phyloP scores from a whole-genome alignment of 495 filamentous ascomycete species.

The Eremomyces bilateralis region DNA sequence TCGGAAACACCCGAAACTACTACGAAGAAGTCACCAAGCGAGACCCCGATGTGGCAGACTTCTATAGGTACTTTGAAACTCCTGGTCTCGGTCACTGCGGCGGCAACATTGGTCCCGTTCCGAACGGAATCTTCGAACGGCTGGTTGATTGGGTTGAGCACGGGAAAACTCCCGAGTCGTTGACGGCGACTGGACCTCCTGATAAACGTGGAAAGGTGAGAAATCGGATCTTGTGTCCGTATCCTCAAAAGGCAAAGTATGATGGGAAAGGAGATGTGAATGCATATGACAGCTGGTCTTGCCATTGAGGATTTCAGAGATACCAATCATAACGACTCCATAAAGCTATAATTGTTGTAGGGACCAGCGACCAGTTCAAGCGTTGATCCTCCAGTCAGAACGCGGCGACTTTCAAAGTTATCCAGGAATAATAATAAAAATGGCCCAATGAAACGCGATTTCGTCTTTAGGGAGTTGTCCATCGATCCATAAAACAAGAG shows the following conservation, averaged over 20 bases:
- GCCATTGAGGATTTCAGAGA: too few species aligned
- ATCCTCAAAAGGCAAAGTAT: background rate
- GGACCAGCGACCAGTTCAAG: too few species aligned
- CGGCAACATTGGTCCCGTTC: constrained; percentile 10
- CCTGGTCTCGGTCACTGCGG: constrained; percentile 18
- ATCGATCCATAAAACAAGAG: too few species aligned
- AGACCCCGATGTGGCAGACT: constrained; percentile 4
- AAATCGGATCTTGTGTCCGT: background rate
- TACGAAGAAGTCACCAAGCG: constrained; percentile 1
- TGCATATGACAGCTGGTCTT: background rate
- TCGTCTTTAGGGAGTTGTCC: too few species aligned
- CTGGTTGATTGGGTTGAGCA: constrained; percentile 19
- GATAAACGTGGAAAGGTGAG: background rate
- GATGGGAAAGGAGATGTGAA: background rate
- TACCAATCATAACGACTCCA: too few species aligned
- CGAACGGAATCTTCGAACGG: constrained; percentile 3
- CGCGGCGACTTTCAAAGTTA: too few species aligned
- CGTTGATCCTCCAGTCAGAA: too few species aligned
- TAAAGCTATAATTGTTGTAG: too few species aligned
- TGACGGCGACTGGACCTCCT: constrained; percentile 1
- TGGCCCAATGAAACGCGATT: too few species aligned
- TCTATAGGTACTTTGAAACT: constrained; percentile 12
- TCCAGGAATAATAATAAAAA: too few species aligned
- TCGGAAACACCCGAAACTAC: constrained; percentile 4
- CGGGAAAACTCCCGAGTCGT: constrained; percentile 9